Evolutionary conservation across 768 basidiomycete genomes (phyloP), one percentile per base, ranked within the genome.

Genomic region (Mycena pura): DNA sequence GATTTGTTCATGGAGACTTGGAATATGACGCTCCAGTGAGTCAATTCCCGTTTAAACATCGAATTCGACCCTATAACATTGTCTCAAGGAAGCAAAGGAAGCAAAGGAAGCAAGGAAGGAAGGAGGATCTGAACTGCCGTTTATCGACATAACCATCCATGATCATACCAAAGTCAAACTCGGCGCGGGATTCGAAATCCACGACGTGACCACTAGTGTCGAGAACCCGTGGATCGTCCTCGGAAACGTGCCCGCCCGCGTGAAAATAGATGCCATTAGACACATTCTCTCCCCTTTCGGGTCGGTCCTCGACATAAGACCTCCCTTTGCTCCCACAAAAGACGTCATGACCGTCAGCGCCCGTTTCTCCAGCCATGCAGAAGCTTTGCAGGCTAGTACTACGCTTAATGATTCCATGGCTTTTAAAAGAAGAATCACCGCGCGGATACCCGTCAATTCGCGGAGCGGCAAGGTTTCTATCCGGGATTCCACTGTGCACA

Each of bases 161-260:
- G 82, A 86, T 34, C 82, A 88, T 53, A 86, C 83, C 21, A 80
- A 77, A 49, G 82, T 88, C 19, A 82, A 77, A 21, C 76, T 92
- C 44, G 82, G 82, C 29, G 71, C 84, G 0, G 92, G 92, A 0
- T 90, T 90, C 44, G 77, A 79, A 2, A 79, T 93, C 3, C 70
- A 76, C 24, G 79, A 84, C 0, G 69, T 92, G 6, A 72, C 72
- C 7, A 92, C 91, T 1, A 87, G 87, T 1, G 88, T 92, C 39
- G 91, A 94, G 66, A 87, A 87, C 0, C 82, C 81, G 6, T 86
- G 84, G 77, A 68, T 92, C 9, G 75, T 80, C 34, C 62, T 93
- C 2, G 76, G 77, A 5, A 83, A 87, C 22, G 68, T 93, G 4
- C 82, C 84, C 0, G 36, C 61, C 0, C 60, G 61, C 0, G 75